Evolutionary conservation across 192 early-diverging fungal species (phyloP), one percentile per base, ranked within the genome.

Genomic region (Podila verticillata): DNA sequence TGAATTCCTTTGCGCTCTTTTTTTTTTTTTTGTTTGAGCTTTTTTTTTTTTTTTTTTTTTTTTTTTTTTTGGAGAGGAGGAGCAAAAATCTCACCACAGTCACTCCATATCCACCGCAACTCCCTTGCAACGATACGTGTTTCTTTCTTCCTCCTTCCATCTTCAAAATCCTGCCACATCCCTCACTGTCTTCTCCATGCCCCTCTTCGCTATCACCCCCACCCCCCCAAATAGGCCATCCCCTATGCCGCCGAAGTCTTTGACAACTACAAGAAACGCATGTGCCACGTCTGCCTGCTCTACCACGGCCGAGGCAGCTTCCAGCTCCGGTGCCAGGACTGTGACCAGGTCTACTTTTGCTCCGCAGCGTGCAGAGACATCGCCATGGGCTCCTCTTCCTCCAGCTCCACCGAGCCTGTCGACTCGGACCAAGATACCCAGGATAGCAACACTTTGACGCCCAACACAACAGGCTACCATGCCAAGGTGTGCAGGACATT

Each of bases 321-420:
- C 60, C 71, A 82, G 30, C 48, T 75, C 13, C 87, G 88, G 20
- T 92, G 92, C 71, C 63, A 69, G 36, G 68, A 79, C 22, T 93
- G 92, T 72, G 89, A 91, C 70, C 86, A 88, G 57, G 81, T 91
- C 9, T 91, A 88, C 62, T 87, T 84, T 59, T 91, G 88, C 69
- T 87, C 86, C n/a, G 51, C 57, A 22, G 48, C 57, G 15, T 92
- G 91, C 57, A 74, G 70, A 34, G 61, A 83, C 15, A 20, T 89
- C 2, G 84, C 66, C 26, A 64, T 73, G 63, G 87, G 82, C 26
- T 73, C 86, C 34, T 54, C 51, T 26, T 9, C 51, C 22, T 22
- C 51, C 51, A 54, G 7, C 51, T 9, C 44, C 44, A 54, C 22
- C 51, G 24, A n/a, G 22, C 9, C 8, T 7, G 5, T 17, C 2